Evolutionary conservation across 768 basidiomycete species (phyloP), one percentile per base, ranked within the genome.

Genomic region (Rhodosporidiobolus sp.): DNA sequence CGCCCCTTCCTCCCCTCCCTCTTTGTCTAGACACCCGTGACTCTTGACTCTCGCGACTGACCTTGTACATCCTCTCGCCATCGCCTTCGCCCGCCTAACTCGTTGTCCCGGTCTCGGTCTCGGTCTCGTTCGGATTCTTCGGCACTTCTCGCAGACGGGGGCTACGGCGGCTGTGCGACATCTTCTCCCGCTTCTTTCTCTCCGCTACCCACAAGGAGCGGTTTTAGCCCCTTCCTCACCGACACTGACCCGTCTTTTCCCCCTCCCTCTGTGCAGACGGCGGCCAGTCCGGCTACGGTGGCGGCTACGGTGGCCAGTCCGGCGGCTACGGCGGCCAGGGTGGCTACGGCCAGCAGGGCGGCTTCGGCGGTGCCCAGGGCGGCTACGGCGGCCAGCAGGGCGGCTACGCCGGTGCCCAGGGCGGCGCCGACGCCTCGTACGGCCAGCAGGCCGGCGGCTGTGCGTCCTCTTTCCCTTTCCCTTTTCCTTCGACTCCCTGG

Each of bases 311-410:
- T 24, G 76, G 78, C 63, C 65, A 70, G 65, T 57, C 61, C 49
- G 69, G 62, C 34, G 76, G 72, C 45, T 69, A 76, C 70, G 78
- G 78, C 67, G 78, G 76, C 61, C 72, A 75, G 58, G 79, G 77
- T 52, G 63, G 64, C 56, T 53, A 72, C 64, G 76, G 76, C 57
- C 67, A 73, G 52, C 75, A 72, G 45, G 69, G 73, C 34, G 70
- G 69, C 66, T 34, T 28, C 45, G 65, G 73, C 34, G 78, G 76
- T 60, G 77, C 67, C 63, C 77, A 79, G 66, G 79, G 80, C 50
- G 79, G 79, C 60, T 76, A 78, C 70, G 73, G 75, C 38, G 79
- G 77, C 56, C 63, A 61, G 28, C 62, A 73, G 46, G 58, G 61
- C 26, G 69, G 65, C 26, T 63, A 75, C 58, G 71, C 56, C 54